These are phyloP conservation scores for Solanum ossicruentum DNA, from an alignment of 257 asterid genomes.

Conservation along the genomic window DNA sequence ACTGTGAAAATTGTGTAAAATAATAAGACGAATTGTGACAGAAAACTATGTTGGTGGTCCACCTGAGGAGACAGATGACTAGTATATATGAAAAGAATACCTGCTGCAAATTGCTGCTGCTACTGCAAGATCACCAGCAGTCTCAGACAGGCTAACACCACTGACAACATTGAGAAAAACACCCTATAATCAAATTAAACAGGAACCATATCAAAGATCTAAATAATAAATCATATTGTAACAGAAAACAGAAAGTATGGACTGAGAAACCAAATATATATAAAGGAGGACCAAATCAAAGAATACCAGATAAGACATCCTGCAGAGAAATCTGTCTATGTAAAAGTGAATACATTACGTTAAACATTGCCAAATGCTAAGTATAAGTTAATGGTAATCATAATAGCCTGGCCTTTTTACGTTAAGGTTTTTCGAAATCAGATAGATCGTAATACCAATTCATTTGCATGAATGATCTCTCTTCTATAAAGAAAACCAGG, in stretches of 20 bases:
- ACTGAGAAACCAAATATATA: neutral
- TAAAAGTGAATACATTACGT: neutral
- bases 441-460: neutral
- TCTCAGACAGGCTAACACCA: conserved; percentile 59
- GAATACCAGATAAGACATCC: neutral
- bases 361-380: neutral
- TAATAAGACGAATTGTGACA: neutral
- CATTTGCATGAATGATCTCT: neutral
- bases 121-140: conserved; percentile 89
- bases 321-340: neutral
- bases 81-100: conserved; percentile 19
- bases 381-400: neutral
- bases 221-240: neutral
- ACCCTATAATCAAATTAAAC: conserved; percentile 33
- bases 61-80: neutral
- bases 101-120: conserved; percentile 99
- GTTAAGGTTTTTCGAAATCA: neutral
- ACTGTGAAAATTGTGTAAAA: neutral
- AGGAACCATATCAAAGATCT: conserved; percentile 5
- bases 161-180: conserved; percentile 69
- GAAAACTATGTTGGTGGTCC: neutral
- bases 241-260: neutral
- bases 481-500: neutral
- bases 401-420: neutral
- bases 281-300: neutral